These are phyloP conservation scores for Boletus eberwhitei DNA, from an alignment of 768 basidiomycete genomes.

Conservation along the genomic window DNA sequence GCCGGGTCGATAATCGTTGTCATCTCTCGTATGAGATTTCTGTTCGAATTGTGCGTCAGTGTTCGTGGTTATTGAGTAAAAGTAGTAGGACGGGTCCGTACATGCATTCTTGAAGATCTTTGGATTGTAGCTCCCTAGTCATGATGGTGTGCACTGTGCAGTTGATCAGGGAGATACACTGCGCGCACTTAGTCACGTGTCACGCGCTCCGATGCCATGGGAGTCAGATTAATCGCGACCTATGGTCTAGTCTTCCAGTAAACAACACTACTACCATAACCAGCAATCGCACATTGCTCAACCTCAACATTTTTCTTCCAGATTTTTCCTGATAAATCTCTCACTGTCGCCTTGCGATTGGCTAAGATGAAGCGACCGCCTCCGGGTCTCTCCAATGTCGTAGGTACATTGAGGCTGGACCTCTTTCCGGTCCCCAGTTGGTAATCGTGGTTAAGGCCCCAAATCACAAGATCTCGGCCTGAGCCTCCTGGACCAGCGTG, in stretches of 20 bases:
- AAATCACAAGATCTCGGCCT: constrained; percentile 65
- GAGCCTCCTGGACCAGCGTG: constrained; percentile 46
- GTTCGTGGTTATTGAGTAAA: background rate
- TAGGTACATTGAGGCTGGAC: constrained; percentile 53
- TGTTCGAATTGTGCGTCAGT: constrained; percentile 27
- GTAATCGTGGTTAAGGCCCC: constrained; percentile 71
- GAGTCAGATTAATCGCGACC: background rate
- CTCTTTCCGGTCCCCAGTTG: constrained; percentile 77
- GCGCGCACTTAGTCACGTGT: constrained; percentile 13
- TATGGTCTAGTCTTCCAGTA: constrained; percentile 59
- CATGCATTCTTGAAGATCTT: constrained; percentile 36
- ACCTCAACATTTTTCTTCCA: constrained; percentile 61
- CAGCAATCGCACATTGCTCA: constrained; percentile 60
- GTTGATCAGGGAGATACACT: background rate
- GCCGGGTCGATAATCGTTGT: constrained; percentile 71
- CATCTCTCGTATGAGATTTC: constrained; percentile 69
- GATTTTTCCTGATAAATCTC: constrained; percentile 55
- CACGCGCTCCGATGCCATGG: background rate
- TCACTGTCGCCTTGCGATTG: constrained; percentile 48
- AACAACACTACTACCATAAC: constrained; percentile 60
- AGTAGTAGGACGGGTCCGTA: constrained; percentile 4
- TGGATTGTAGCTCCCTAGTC: constrained; percentile 30
- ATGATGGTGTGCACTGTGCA: constrained; percentile 9
- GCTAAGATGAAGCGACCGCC: constrained; percentile 61
- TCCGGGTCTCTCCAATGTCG: constrained; percentile 45